Evolutionary conservation across 345 rosid species (phyloP), one percentile per base, ranked within the genome.

Genomic region (Brassica juncea): DNA sequence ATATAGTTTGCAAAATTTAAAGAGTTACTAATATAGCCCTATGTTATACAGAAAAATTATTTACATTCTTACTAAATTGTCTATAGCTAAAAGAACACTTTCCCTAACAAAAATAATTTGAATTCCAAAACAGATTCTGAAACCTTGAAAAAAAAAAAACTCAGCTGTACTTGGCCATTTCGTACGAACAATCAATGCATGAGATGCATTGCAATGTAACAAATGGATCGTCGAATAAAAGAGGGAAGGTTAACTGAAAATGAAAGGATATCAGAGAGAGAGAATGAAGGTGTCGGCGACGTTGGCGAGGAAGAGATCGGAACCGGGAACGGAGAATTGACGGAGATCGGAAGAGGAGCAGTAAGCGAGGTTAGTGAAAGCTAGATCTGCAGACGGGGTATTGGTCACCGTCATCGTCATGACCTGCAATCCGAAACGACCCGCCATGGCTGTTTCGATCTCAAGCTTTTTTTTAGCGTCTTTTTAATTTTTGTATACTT

Each of bases 281-380:
- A 90, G 91, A 76, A 95, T 88, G 78, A 84, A 82, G 72, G 84
- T 79, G 64, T 89, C 93, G 49, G 74, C 84, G 44, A 86, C 77
- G 63, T 85, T 85, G 60, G 89, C 98, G 68, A 93, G 85, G 91
- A 86, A 88, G 77, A 87, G 89, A 73, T 72, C 85, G 82, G 91
- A 78, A 32, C 87, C 94, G 4, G 98, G 97, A 76, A 95, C 92
- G 80, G 90, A 84, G 89, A 93, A 92, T 39, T 78, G 82, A 71
- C 82, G 90, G 66, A 91, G 97, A 90, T 93, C 97, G 83, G 98
- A 74, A 62, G 94, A 70, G 30, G 94, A 90, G 91, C 94, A 87
- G 87, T 90, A 95, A 28, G 94, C 96, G 62, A 90, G 87, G 81
- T 95, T 93, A 65, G 98, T 90, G 31, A 91, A 82, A 39, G 91